Evolutionary conservation across 805 yeast genomes (phyloP), one percentile per base, ranked within the genome.

Genomic region (Sugiyamaella marilandica): DNA sequence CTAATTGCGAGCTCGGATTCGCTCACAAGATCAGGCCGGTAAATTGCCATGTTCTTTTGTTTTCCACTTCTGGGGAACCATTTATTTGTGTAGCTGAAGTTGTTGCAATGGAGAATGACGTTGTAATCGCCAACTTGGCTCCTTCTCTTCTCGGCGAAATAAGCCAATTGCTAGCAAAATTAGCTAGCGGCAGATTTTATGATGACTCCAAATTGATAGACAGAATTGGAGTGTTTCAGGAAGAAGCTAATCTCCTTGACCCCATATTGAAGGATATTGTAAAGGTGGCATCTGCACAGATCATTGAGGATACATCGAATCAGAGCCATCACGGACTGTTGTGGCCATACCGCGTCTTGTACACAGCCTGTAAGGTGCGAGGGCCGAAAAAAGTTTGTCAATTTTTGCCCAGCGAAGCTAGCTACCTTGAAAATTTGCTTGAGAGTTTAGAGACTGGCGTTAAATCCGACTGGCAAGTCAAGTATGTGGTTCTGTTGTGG

Each of bases 401-500:
- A 53, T 79, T 79, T 66, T 74, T 88, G 47, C 74, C 83, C 1
- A 80, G 85, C 29, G 83, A 85, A 50, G 78, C 85, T 1, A 69
- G 73, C 51, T 60, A 78, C 13, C 64, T 87, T 5, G 72, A 75
- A 0, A 53, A 58, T 2, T 64, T 79, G n/a, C 16, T 75, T 0
- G 36, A 48, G 2, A 54, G 59, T 18, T 52, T 76, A 10, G 60
- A 53, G 5, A 55, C 7, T 45, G 21, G 51, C 29, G 1, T 45
- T 53, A 9, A 55, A 56, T 10, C 35, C 29, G 26, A 45, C 5
- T 81, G 85, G 87, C 72, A 76, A 47, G 72, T 71, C 31, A 63
- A 69, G 34, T 82, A 71, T 52, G 66, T 83, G 10, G 62, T 82
- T 41, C 66, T 89, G 8, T 70, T 85, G 2, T 91, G 96, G 96